Percentiles rank a stretch among this genome's conserved stretches.
These are phyloP conservation scores for Coemansia aciculifera DNA, from an alignment of 192 early-diverging fungal species.

Conservation along the genomic window DNA sequence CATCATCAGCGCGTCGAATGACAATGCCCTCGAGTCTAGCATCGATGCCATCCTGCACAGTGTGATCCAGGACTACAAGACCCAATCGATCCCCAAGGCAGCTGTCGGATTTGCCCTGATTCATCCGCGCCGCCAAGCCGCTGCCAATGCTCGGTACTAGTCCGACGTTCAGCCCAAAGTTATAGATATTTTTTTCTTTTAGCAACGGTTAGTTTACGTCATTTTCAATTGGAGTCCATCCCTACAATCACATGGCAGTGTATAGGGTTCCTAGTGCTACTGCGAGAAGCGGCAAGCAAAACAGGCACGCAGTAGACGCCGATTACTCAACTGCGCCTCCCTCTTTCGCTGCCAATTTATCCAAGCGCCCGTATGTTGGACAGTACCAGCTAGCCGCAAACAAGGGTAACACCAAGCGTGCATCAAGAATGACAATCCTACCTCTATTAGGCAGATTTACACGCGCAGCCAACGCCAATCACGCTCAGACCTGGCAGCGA, in stretches of 20 bases:
- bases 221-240: background rate
- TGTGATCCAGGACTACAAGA: slow-evolving; percentile 44
- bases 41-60: slow-evolving; percentile 53
- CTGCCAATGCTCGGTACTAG: background rate
- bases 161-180: background rate
- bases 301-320: slow-evolving; percentile 11
- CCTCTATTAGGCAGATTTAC: background rate
- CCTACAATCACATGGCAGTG: background rate
- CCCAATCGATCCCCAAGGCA: slow-evolving; percentile 50
- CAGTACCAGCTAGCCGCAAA: background rate
- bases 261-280: slow-evolving; percentile 1
- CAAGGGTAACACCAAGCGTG: background rate
- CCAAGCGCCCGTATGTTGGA: background rate
- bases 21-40: slow-evolving; percentile 46
- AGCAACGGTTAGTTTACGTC: background rate
- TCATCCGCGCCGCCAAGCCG: slow-evolving; percentile 34
- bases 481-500: background rate
- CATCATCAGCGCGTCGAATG: slow-evolving; percentile 32
- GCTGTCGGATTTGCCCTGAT: slow-evolving; percentile 54
- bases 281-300: slow-evolving; percentile 5
- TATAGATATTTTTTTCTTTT: background rate
- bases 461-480: slow-evolving; percentile 1
- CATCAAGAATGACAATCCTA: background rate
- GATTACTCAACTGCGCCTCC: slow-evolving; percentile 8
- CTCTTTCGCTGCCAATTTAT: background rate